Evolutionary conservation across 352 stramenopile genomes (phyloP).

Genomic region (Globisporangium echinulatum): DNA sequence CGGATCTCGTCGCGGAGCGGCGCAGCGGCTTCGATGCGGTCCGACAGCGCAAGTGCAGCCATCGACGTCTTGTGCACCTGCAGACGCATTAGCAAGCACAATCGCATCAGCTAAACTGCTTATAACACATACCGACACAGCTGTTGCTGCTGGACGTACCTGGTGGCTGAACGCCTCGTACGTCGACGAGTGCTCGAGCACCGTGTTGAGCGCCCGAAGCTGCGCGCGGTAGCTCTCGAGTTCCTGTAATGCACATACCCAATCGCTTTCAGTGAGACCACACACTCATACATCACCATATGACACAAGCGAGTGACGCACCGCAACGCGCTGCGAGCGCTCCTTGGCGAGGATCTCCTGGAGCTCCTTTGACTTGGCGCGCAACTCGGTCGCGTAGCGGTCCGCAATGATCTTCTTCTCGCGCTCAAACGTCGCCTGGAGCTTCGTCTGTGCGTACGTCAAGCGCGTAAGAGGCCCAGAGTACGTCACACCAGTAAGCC

Average conservation of each 20-base stretch:
- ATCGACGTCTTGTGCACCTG: slow-evolving; percentile 76
- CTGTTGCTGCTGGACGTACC: neutral
- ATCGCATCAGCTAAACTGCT: too few relatives aligned
- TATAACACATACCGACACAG: too few relatives aligned
- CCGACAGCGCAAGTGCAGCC: slow-evolving; percentile 64
- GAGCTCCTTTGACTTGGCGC: slow-evolving; percentile 45
- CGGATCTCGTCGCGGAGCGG: slow-evolving; percentile 68
- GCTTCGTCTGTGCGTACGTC: slow-evolving; percentile 21
- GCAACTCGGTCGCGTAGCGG: slow-evolving; percentile 37
- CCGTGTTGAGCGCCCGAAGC: slow-evolving; percentile 53
- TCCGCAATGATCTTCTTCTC: slow-evolving; percentile 64
- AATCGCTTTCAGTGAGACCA: neutral
- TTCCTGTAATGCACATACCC: slow-evolving; percentile 16
- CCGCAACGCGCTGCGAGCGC: slow-evolving; percentile 47
- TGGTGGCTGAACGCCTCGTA: slow-evolving; percentile 85
- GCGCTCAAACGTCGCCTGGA: slow-evolving; percentile 49
- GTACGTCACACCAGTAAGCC: too few relatives aligned
- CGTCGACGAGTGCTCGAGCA: slow-evolving; percentile 68
- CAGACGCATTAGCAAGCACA: neutral
- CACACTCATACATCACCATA: neutral
- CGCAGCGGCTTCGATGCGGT: slow-evolving; percentile 71
- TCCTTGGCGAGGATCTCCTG: slow-evolving; percentile 54
- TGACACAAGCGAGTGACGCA: slow-evolving; percentile 3
- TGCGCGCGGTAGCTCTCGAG: slow-evolving; percentile 62
- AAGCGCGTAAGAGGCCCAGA: too few relatives aligned